Evolutionary conservation across 1,284 basidiomycete genomes (phyloP).

Genomic region (Jaminaea rosea): DNA sequence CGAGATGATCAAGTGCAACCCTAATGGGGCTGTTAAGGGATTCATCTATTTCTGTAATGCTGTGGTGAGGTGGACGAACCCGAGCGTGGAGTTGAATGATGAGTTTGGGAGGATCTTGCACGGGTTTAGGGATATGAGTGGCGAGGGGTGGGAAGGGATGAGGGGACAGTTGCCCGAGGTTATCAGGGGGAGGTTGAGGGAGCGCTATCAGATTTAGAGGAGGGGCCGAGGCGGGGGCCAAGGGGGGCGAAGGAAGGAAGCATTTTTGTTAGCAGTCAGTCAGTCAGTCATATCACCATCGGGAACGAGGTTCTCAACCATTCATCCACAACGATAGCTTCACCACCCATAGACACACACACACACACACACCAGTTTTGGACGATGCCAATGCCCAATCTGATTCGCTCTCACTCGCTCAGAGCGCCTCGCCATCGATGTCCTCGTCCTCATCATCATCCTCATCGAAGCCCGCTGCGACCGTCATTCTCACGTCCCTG

Average conservation of each 20-base stretch:
- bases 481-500: no score
- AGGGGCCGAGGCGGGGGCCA: not conserved
- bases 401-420: no score
- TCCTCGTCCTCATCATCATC: not conserved
- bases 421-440: constrained; percentile 1
- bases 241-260: no score
- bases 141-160: constrained; percentile 52
- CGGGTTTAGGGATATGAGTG: constrained; percentile 76
- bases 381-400: no score
- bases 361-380: no score
- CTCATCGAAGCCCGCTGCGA: not conserved
- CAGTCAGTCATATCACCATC: no score
- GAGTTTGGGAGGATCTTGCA: constrained; percentile 55
- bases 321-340: no score
- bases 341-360: no score
- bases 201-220: constrained; percentile 56
- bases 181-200: constrained; percentile 66
- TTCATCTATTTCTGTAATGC: constrained; percentile 47
- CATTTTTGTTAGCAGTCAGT: no score
- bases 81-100: constrained; percentile 34
- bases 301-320: no score
- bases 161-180: constrained; percentile 55
- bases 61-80: constrained; percentile 43
- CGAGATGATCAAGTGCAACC: constrained; percentile 87
- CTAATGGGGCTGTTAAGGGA: constrained; percentile 50